Percentiles rank a stretch among this genome's conserved stretches.
These are phyloP conservation scores for Alternaria ethzedia DNA, from an alignment of 2,329 filamentous ascomycete species.

Conservation along the genomic window DNA sequence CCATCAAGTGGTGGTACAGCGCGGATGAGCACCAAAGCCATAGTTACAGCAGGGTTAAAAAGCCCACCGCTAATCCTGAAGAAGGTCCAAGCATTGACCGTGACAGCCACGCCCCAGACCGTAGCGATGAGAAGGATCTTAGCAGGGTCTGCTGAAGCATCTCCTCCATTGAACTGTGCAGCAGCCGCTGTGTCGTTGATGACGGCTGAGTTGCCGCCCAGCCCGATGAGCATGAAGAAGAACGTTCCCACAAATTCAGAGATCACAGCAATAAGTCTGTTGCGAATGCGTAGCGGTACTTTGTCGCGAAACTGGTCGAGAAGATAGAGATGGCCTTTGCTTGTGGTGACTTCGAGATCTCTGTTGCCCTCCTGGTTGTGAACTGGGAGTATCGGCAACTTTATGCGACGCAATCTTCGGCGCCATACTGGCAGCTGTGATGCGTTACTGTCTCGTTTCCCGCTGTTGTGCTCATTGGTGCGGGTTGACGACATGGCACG, in stretches of 20 bases:
- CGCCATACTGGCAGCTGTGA: background rate
- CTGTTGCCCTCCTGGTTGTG: background rate
- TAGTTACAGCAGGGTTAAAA: background rate
- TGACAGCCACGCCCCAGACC: background rate
- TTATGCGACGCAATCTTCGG: background rate
- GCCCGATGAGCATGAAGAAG: background rate
- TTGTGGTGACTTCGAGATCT: background rate
- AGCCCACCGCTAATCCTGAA: background rate
- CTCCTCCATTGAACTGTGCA: background rate
- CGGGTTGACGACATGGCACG: background rate
- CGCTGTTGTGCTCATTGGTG: background rate
- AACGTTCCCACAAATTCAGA: background rate
- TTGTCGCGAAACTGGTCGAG: constrained; percentile 1
- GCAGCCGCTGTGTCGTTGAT: background rate
- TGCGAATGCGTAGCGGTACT: background rate
- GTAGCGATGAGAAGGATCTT: background rate
- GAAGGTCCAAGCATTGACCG: background rate
- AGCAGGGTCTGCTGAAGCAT: background rate
- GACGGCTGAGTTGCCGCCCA: background rate
- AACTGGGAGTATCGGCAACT: background rate
- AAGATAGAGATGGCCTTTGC: background rate
- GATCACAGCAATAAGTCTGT: background rate
- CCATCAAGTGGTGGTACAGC: background rate
- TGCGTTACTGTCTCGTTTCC: background rate
- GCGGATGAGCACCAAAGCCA: background rate